These are phyloP conservation scores for Coniochaeta sp. DNA, from an alignment of 2,329 filamentous ascomycete genomes.

Conservation along the genomic window DNA sequence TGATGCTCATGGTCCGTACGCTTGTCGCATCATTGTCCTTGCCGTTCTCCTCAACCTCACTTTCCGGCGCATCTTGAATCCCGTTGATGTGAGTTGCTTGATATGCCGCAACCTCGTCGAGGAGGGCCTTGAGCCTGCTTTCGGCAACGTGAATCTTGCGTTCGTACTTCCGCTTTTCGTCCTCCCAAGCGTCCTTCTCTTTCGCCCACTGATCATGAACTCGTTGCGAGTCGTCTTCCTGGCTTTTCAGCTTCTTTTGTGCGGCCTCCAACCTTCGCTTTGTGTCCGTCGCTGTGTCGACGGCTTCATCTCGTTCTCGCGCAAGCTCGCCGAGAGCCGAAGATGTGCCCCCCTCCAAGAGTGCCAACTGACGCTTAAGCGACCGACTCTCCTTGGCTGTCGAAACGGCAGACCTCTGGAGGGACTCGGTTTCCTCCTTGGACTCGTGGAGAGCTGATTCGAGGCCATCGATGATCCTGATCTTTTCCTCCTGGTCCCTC, in stretches of 20 bases:
- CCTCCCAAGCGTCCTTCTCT: conserved; percentile 80
- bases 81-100: conserved; percentile 46
- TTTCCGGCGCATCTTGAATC: conserved; percentile 34
- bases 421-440: conserved; percentile 65
- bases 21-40: conserved; percentile 67
- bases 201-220: conserved; percentile 74
- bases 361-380: conserved; percentile 75
- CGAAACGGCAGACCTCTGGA: conserved; percentile 54
- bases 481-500: conserved; percentile 85
- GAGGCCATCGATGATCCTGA: conserved; percentile 76
- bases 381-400: conserved; percentile 71
- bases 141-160: conserved; percentile 87
- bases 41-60: conserved; percentile 52
- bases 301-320: conserved; percentile 77
- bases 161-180: conserved; percentile 75
- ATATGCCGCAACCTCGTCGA: conserved; percentile 76
- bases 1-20: conserved; percentile 65
- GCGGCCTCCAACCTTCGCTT: conserved; percentile 68
- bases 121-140: conserved; percentile 70
- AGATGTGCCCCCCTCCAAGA: conserved; percentile 81
- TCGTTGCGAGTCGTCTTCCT: conserved; percentile 77
- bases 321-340: conserved; percentile 79
- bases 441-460: conserved; percentile 67
- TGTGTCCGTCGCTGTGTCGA: conserved; percentile 64
- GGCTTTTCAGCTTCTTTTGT: conserved; percentile 69